These are phyloP conservation scores for Sporothrix curviconia DNA, from an alignment of 2,329 filamentous ascomycete genomes.

Conservation along the genomic window DNA sequence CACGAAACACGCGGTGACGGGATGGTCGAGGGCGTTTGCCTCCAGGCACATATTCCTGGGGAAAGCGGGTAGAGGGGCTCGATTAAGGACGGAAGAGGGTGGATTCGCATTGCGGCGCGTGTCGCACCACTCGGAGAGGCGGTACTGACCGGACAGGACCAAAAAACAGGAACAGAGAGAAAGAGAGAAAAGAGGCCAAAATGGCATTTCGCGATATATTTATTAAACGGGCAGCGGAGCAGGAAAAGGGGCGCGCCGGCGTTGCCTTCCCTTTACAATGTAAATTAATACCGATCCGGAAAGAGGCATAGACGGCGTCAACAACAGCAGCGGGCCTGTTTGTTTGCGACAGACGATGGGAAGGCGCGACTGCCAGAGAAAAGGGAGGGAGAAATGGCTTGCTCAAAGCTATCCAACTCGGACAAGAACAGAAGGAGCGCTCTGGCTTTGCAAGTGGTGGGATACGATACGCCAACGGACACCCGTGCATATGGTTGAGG, in stretches of 20 bases:
- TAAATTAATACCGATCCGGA: slow-evolving; percentile 13
- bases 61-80: too few relatives aligned
- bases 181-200: not conserved
- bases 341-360: not conserved
- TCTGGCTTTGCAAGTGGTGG: too few relatives aligned
- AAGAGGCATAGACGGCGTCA: not conserved
- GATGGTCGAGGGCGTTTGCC: slow-evolving; percentile 7
- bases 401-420: too few relatives aligned
- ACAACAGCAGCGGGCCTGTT: not conserved
- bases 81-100: not conserved
- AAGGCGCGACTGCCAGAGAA: too few relatives aligned
- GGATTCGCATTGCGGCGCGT: slow-evolving; percentile 3
- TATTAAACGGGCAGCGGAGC: slow-evolving; percentile 2
- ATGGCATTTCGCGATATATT: slow-evolving; percentile 10
- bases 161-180: not conserved
- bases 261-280: slow-evolving; percentile 8
- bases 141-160: not conserved
- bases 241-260: not conserved
- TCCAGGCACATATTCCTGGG: not conserved
- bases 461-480: too few relatives aligned
- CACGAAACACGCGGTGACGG: slow-evolving; percentile 5
- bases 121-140: slow-evolving; percentile 1
- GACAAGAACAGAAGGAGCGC: too few relatives aligned
- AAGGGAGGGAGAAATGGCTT: not conserved
- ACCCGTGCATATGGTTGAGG: not conserved